A percentile compares a stretch with the other conserved stretches of the same genome.
phyloP scores from a whole-genome alignment of 106 monocot genomes.

The Apostasia ramifera region DNA sequence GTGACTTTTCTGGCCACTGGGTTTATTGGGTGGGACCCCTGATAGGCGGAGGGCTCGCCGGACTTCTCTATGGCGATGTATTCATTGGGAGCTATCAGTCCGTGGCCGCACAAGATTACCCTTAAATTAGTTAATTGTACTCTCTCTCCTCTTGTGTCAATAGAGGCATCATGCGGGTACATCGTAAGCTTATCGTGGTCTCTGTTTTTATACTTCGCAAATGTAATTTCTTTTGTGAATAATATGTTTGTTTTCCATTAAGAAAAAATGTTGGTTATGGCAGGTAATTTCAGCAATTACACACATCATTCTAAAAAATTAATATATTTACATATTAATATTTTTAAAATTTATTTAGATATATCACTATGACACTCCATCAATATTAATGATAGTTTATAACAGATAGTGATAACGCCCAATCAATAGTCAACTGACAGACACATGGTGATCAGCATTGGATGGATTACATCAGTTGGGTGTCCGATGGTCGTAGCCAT shows the following conservation, averaged over 20 bases:
- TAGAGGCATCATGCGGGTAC: neutral
- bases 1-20: slow-evolving; percentile 56
- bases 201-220: neutral
- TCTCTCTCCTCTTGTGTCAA: too few species aligned
- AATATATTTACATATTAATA: too few species aligned
- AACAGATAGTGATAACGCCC: too few species aligned
- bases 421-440: too few species aligned
- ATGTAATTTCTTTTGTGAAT: neutral
- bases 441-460: too few species aligned
- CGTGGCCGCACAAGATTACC: slow-evolving; percentile 27
- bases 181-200: neutral
- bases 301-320: neutral
- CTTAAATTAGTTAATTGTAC: neutral
- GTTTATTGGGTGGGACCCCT: slow-evolving; percentile 84
- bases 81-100: slow-evolving; percentile 40
- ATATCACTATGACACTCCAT: too few species aligned
- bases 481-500: too few species aligned
- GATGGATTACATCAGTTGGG: too few species aligned
- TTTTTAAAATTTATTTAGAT: too few species aligned
- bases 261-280: neutral
- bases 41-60: slow-evolving; percentile 61
- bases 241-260: neutral
- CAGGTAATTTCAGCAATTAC: neutral
- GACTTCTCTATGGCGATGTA: slow-evolving; percentile 41
- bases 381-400: too few species aligned